Conservation (phyloP, 2,329 filamentous ascomycete genomes). For the Fusarium sp. region DNA sequence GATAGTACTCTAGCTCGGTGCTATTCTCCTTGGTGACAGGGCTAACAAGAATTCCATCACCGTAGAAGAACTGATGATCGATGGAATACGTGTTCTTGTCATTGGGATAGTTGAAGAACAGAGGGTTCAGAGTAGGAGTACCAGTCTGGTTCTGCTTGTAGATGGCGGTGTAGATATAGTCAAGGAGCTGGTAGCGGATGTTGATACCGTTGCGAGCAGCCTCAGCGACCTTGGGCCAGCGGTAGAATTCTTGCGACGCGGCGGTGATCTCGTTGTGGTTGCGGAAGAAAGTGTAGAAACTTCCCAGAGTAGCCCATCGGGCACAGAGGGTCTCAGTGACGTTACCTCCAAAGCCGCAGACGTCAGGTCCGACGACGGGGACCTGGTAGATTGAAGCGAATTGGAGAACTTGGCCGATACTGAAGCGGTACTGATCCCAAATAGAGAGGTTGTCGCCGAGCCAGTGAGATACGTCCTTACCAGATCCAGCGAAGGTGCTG, state of each 20-base stretch:
- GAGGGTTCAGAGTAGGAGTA: conserved; percentile 73
- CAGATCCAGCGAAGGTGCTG: conserved; percentile 80
- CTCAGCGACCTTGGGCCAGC: conserved; percentile 69
- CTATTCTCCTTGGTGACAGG: conserved; percentile 60
- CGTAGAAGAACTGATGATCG: conserved; percentile 63
- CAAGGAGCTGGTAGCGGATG: conserved; percentile 76
- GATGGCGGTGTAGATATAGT: conserved; percentile 81
- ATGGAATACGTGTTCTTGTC: conserved; percentile 58
- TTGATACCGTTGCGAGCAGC: conserved; percentile 75
- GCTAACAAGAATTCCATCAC: conserved; percentile 58
- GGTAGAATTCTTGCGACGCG: conserved; percentile 72
- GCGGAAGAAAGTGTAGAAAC: conserved; percentile 76
- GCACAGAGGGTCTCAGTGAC: conserved; percentile 50
- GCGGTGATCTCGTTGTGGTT: conserved; percentile 68
- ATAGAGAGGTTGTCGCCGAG: conserved; percentile 59
- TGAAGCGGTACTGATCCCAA: conserved; percentile 70
- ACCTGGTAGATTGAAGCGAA: conserved; percentile 75
- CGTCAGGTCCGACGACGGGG: conserved; percentile 77
- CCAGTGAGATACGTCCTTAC: conserved; percentile 72
- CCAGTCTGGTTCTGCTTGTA: conserved; percentile 70
- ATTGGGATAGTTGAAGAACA: conserved; percentile 76
- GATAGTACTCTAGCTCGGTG: conserved; percentile 57
- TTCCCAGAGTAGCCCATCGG: conserved; percentile 74
- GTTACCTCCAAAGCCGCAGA: conserved; percentile 79
- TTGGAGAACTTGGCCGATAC: conserved; percentile 68